A percentile compares a stretch with the other conserved stretches of the same genome.
phyloP scores from a whole-genome alignment of 768 basidiomycete species.

The Roridomyces roridus region DNA sequence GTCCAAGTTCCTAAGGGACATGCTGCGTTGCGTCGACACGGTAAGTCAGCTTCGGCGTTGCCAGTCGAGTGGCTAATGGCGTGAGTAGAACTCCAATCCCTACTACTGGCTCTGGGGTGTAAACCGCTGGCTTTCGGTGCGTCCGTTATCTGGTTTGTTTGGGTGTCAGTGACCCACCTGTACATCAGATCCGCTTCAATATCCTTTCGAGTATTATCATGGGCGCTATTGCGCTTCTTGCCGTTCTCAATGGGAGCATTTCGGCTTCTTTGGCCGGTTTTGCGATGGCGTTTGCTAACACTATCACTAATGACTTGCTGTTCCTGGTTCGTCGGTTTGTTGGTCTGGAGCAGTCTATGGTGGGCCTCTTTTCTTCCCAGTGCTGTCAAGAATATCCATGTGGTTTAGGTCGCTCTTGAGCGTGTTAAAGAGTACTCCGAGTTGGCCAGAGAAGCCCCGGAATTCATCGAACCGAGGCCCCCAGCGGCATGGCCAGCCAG shows the following conservation, averaged over 20 bases:
- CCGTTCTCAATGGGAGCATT: slow-evolving; percentile 72
- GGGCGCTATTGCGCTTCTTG: slow-evolving; percentile 72
- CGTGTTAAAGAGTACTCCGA: slow-evolving; percentile 93
- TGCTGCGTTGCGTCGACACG: slow-evolving; percentile 83
- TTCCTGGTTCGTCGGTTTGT: slow-evolving; percentile 85
- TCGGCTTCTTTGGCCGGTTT: slow-evolving; percentile 87
- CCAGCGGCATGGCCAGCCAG: slow-evolving; percentile 77
- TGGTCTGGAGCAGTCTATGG: slow-evolving; percentile 92
- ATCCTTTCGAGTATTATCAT: slow-evolving; percentile 75
- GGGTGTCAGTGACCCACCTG: background rate
- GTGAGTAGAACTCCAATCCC: slow-evolving; percentile 60
- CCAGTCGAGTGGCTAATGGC: background rate
- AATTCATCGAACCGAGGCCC: slow-evolving; percentile 88
- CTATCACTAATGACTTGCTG: slow-evolving; percentile 73
- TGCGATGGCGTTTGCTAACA: slow-evolving; percentile 82
- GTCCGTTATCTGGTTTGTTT: background rate
- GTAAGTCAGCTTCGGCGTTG: slow-evolving; percentile 47
- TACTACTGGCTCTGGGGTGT: slow-evolving; percentile 96
- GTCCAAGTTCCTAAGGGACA: slow-evolving; percentile 84
- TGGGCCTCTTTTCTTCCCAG: background rate
- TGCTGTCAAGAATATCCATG: slow-evolving; percentile 1
- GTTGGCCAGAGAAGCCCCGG: slow-evolving; percentile 75
- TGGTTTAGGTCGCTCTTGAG: slow-evolving; percentile 75
- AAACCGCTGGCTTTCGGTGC: slow-evolving; percentile 88
- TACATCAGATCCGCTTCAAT: slow-evolving; percentile 68